Conservation (phyloP, 1,139 yeast genomes). For the Blastobotrys niveus region DNA sequence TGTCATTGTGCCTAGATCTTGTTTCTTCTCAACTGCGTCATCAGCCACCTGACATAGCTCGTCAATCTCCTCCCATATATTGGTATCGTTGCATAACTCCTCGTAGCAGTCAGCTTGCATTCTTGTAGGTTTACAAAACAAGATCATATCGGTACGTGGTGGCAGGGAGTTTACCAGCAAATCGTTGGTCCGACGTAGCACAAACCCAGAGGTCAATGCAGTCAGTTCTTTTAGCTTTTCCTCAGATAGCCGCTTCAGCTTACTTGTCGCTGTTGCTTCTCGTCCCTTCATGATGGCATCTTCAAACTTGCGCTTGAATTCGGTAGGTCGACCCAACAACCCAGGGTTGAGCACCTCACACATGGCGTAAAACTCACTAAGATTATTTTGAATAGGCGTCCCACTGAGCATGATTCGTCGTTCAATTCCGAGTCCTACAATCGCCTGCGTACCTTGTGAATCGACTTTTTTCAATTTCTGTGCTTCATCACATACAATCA, state of each 20-base stretch:
- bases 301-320: conserved; percentile 62
- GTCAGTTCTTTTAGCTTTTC: conserved; percentile 58
- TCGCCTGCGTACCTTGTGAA: conserved; percentile 63
- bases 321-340: conserved; percentile 55
- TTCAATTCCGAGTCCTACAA: conserved; percentile 51
- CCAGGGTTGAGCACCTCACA: conserved; percentile 84
- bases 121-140: conserved; percentile 71
- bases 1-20: conserved; percentile 65
- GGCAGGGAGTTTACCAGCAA: conserved; percentile 66
- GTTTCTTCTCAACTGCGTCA: conserved; percentile 5
- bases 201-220: conserved; percentile 56
- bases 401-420: conserved; percentile 71
- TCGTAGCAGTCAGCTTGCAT: conserved; percentile 55
- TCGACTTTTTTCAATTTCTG: conserved; percentile 63
- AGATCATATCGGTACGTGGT: conserved; percentile 67
- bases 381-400: conserved; percentile 92
- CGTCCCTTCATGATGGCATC: conserved; percentile 70
- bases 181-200: conserved; percentile 67
- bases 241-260: conserved; percentile 53
- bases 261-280: conserved; percentile 57
- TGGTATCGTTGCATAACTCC: conserved; percentile 41
- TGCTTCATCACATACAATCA: conserved; percentile 92
- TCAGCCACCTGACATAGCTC: conserved; percentile 7
- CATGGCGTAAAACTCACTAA: conserved; percentile 74
- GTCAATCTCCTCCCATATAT: conserved; percentile 10